Conservation (phyloP, 495 filamentous ascomycete genomes). For the Xylaria grammica region DNA sequence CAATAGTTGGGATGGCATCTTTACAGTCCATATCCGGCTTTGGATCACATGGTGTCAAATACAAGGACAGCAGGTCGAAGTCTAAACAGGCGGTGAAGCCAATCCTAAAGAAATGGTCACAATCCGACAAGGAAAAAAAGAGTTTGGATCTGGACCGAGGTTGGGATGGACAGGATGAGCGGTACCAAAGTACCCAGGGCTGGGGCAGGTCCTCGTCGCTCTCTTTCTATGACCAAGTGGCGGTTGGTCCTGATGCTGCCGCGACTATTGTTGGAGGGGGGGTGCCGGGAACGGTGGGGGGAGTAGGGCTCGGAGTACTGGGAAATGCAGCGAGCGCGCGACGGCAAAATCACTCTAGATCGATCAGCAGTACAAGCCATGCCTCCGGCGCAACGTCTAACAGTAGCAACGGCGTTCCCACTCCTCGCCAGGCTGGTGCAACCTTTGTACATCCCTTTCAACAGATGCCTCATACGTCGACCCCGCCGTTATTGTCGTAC, state of each 20-base stretch:
- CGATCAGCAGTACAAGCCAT: slow-evolving; percentile 56
- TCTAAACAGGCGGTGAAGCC: slow-evolving; percentile 55
- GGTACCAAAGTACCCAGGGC: slow-evolving; percentile 13
- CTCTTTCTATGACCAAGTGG: neutral
- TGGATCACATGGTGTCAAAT: slow-evolving; percentile 29
- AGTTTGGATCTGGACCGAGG: slow-evolving; percentile 59
- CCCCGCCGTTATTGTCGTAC: slow-evolving; percentile 58
- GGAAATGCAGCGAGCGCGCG: slow-evolving; percentile 12
- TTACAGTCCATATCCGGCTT: slow-evolving; percentile 38
- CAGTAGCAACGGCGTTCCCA: slow-evolving; percentile 39
- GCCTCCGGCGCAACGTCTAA: slow-evolving; percentile 45
- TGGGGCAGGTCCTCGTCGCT: slow-evolving; percentile 26
- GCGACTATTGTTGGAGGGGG: neutral
- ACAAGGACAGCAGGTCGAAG: slow-evolving; percentile 50
- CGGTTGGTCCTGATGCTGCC: neutral
- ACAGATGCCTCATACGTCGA: slow-evolving; percentile 61
- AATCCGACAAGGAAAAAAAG: slow-evolving; percentile 58
- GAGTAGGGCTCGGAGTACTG: slow-evolving; percentile 17
- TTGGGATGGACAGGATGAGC: slow-evolving; percentile 50
- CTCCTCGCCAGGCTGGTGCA: slow-evolving; percentile 41
- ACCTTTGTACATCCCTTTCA: slow-evolving; percentile 63
- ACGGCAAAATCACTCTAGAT: slow-evolving; percentile 54
- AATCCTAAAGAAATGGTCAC: slow-evolving; percentile 58
- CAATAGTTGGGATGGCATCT: slow-evolving; percentile 40
- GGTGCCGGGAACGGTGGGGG: slow-evolving; percentile 29